These are phyloP conservation scores for Coniochaeta sp. DNA, from an alignment of 2,329 filamentous ascomycete genomes.

Conservation along the genomic window DNA sequence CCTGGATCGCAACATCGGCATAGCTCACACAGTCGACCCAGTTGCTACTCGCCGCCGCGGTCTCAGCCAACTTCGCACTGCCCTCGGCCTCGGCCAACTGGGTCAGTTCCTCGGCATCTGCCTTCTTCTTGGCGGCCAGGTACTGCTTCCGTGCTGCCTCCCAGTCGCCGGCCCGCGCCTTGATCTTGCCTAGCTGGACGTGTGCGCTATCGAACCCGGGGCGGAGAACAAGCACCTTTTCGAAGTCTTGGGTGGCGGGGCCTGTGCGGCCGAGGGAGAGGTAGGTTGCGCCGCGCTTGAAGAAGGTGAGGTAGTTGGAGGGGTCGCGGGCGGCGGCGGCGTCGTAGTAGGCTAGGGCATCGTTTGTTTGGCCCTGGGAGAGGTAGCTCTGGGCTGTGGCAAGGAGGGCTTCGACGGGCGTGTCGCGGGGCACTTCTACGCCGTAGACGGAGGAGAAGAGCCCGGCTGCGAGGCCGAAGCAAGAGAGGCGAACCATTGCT, in stretches of 20 bases:
- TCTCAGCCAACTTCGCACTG: slow-evolving; percentile 51
- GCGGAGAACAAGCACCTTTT: slow-evolving; percentile 77
- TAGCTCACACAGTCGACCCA: slow-evolving; percentile 84
- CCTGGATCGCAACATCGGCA: slow-evolving; percentile 75
- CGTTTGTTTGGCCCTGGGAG: slow-evolving; percentile 76
- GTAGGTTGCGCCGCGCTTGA: slow-evolving; percentile 92
- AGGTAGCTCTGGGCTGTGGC: slow-evolving; percentile 82
- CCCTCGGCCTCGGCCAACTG: slow-evolving; percentile 60
- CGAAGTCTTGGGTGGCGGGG: slow-evolving; percentile 84
- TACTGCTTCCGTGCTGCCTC: slow-evolving; percentile 70
- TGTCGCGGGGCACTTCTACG: slow-evolving; percentile 73
- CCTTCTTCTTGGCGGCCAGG: slow-evolving; percentile 49
- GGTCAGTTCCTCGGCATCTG: slow-evolving; percentile 54
- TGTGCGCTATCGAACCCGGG: slow-evolving; percentile 91
- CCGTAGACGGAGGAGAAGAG: slow-evolving; percentile 46
- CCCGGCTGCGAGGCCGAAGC: slow-evolving; percentile 44
- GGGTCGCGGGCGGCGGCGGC: slow-evolving; percentile 83
- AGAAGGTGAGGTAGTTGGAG: slow-evolving; percentile 86
- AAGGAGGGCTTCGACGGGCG: slow-evolving; percentile 75
- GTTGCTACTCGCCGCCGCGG: slow-evolving; percentile 53
- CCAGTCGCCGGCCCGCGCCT: slow-evolving; percentile 67
- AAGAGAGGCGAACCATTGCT: slow-evolving; percentile 49
- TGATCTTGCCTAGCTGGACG: slow-evolving; percentile 77
- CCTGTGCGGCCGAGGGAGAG: slow-evolving; percentile 77
- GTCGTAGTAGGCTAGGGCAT: slow-evolving; percentile 90